phyloP scores from a whole-genome alignment of 352 stramenopile species.

The Nothophytophthora sp. region DNA sequence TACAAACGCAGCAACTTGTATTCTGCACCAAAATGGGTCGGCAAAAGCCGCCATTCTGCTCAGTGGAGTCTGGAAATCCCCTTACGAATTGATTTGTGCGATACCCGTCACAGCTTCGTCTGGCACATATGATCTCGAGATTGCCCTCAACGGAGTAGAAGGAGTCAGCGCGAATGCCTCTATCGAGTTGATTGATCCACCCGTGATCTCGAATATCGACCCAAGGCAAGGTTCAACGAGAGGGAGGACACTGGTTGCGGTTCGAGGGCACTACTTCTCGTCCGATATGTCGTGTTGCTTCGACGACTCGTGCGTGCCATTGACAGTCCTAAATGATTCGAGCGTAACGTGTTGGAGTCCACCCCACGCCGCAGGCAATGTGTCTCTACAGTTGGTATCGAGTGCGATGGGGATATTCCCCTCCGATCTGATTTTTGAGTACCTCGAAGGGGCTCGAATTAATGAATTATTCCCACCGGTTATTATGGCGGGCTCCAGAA shows the following conservation, averaged over 20 bases:
- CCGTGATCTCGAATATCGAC: conserved; percentile 16
- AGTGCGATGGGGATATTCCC: conserved; percentile 6
- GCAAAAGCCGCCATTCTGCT: conserved; percentile 1
- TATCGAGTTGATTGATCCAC: conserved; percentile 26
- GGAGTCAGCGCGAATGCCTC: conserved; percentile 6
- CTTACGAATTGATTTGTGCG: conserved; percentile 23
- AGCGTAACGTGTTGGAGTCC: conserved; percentile 23
- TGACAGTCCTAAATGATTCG: conserved; percentile 17
- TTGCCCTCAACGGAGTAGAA: conserved; percentile 27
- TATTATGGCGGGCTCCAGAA: conserved; percentile 24
- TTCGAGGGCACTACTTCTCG: conserved; percentile 26
- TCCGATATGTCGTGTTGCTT: conserved; percentile 50
- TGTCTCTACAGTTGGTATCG: conserved; percentile 17
- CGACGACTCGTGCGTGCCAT: conserved; percentile 25
- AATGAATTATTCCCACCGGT: conserved; percentile 21
- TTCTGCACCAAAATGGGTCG: conserved; percentile 8
- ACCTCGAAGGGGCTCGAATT: conserved; percentile 11
- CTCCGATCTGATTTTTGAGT: conserved; percentile 25
- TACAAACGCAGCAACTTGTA: conserved; percentile 13
- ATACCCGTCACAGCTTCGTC: conserved; percentile 1
- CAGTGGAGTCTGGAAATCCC: conserved; percentile 28
- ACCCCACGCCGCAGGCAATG: conserved; percentile 6
- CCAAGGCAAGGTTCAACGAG: conserved; percentile 19
- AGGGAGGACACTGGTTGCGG: conserved; percentile 24
- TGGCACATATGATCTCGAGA: conserved; percentile 24